phyloP scores from a whole-genome alignment of 1,284 basidiomycete genomes.

The Agroathelia rolfsii region DNA sequence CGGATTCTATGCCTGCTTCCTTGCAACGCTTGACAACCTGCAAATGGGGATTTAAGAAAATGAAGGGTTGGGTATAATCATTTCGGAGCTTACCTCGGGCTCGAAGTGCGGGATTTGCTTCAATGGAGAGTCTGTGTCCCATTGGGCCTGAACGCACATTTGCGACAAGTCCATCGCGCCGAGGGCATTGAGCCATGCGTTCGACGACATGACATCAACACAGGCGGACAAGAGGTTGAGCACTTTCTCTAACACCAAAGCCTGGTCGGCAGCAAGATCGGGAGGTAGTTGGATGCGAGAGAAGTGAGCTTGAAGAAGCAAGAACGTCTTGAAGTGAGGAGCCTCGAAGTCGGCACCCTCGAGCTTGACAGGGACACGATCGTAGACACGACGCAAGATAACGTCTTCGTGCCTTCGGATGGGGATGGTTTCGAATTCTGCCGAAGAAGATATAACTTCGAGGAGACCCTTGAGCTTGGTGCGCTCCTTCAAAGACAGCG shows the following conservation, averaged over 20 bases:
- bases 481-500: slow-evolving; percentile 87
- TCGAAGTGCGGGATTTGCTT: slow-evolving; percentile 97
- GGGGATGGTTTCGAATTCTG: slow-evolving; percentile 92
- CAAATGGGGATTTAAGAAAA: slow-evolving; percentile 9
- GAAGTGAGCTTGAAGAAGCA: slow-evolving; percentile 95
- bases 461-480: slow-evolving; percentile 97
- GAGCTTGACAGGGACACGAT: slow-evolving; percentile 95
- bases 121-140: slow-evolving; percentile 92
- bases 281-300: slow-evolving; percentile 85
- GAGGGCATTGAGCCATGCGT: slow-evolving; percentile 88
- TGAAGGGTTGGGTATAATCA: not conserved
- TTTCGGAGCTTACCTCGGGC: slow-evolving; percentile 52
- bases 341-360: slow-evolving; percentile 80
- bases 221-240: slow-evolving; percentile 86
- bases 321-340: slow-evolving; percentile 97
- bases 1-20: slow-evolving; percentile 69
- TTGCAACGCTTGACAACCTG: slow-evolving; percentile 82
- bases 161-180: slow-evolving; percentile 99
- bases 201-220: slow-evolving; percentile 97
- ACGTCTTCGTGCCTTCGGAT: slow-evolving; percentile 88
- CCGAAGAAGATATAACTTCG: slow-evolving; percentile 92
- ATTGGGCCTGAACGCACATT: slow-evolving; percentile 98
- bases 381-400: slow-evolving; percentile 81
- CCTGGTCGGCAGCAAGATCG: slow-evolving; percentile 89
- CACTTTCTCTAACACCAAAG: slow-evolving; percentile 79